phyloP scores from a whole-genome alignment of 2,329 filamentous ascomycete genomes.

The Aspergillus oerlinghausenensis region DNA sequence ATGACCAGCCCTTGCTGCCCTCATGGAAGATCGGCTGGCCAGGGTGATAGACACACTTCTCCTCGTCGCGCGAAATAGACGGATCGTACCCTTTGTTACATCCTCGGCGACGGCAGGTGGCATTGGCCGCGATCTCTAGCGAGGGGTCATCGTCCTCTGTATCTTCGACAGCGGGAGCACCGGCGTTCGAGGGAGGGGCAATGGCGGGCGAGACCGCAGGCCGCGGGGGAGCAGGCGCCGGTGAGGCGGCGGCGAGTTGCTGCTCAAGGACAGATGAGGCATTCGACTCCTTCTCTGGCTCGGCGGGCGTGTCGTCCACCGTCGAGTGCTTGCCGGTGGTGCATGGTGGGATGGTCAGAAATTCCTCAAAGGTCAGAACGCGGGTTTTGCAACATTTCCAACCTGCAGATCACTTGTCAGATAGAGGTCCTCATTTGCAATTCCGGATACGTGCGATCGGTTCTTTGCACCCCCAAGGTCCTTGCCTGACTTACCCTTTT shows the following conservation, averaged over 20 bases:
- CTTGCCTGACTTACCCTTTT: slow-evolving; percentile 70
- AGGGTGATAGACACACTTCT: slow-evolving; percentile 83
- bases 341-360: slow-evolving; percentile 87
- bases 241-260: slow-evolving; percentile 15
- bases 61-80: slow-evolving; percentile 57
- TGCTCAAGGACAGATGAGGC: slow-evolving; percentile 7
- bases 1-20: slow-evolving; percentile 95
- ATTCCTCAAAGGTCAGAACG: slow-evolving; percentile 96
- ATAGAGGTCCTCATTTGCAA: neutral
- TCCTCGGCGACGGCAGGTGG: slow-evolving; percentile 70
- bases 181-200: slow-evolving; percentile 26
- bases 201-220: slow-evolving; percentile 26
- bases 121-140: slow-evolving; percentile 67
- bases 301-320: slow-evolving; percentile 65
- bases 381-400: slow-evolving; percentile 99
- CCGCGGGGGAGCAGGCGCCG: slow-evolving; percentile 13
- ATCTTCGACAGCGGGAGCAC: slow-evolving; percentile 50
- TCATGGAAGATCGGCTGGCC: slow-evolving; percentile 93
- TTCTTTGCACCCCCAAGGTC: slow-evolving; percentile 23
- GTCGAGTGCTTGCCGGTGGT: slow-evolving; percentile 89
- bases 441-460: neutral
- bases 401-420: slow-evolving; percentile 50
- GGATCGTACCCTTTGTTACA: slow-evolving; percentile 65
- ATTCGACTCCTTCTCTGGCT: slow-evolving; percentile 35
- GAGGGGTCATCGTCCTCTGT: slow-evolving; percentile 82